phyloP scores from a whole-genome alignment of 768 basidiomycete species.

The Lentinus tigrinus region DNA sequence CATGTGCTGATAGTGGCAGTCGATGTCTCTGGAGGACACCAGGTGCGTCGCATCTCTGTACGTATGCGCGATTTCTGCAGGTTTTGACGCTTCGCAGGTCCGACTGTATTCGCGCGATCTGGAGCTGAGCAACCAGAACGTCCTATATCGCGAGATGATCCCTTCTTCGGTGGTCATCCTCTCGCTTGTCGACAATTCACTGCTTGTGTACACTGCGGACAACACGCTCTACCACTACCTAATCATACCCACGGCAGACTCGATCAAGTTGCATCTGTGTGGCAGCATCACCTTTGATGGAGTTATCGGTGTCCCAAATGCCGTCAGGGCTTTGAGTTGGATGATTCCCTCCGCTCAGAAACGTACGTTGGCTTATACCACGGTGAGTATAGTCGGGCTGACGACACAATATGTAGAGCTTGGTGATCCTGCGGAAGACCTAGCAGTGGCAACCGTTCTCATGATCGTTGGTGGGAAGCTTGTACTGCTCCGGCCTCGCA shows the following conservation, averaged over 20 bases:
- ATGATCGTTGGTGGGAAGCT: conserved; percentile 94
- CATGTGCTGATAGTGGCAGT: conserved; percentile 91
- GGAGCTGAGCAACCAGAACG: conserved; percentile 79
- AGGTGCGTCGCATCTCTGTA: conserved; percentile 45
- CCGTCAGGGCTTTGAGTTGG: conserved; percentile 93
- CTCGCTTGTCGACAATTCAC: conserved; percentile 91
- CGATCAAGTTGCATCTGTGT: conserved; percentile 85
- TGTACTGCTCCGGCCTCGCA: conserved; percentile 84
- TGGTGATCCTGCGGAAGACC: conserved; percentile 91
- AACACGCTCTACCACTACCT: conserved; percentile 93
- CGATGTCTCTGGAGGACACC: conserved; percentile 76
- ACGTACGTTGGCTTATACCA: conserved; percentile 44
- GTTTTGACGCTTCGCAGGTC: conserved; percentile 49
- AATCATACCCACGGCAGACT: conserved; percentile 79
- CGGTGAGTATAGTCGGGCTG: not conserved
- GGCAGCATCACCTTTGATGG: conserved; percentile 94
- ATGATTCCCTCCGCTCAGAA: conserved; percentile 93
- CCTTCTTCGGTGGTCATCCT: conserved; percentile 79
- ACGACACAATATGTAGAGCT: conserved; percentile 55
- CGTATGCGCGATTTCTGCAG: not conserved
- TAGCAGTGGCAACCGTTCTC: conserved; percentile 90
- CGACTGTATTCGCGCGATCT: conserved; percentile 92
- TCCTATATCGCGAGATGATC: conserved; percentile 78
- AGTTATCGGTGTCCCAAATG: conserved; percentile 78
- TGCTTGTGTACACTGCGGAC: conserved; percentile 91